These are phyloP conservation scores for Gloeopeniophorella convolvens DNA, from an alignment of 768 basidiomycete species.

Conservation along the genomic window DNA sequence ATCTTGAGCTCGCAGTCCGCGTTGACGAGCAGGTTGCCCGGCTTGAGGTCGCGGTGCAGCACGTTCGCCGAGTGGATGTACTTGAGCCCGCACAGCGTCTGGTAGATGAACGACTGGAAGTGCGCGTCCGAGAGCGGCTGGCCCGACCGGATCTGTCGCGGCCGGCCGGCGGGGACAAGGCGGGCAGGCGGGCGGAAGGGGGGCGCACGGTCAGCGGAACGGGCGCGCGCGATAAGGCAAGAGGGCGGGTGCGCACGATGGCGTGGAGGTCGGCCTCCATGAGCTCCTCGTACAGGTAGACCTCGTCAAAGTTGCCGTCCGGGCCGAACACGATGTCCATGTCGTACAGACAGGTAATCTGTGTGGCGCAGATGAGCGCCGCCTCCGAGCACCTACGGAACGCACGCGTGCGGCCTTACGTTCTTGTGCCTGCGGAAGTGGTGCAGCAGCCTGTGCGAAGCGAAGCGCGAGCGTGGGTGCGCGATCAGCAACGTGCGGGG, in stretches of 20 bases:
- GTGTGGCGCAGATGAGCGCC: background rate
- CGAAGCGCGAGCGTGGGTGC: background rate
- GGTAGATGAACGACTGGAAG: slow-evolving; percentile 96
- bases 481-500: slow-evolving; percentile 1
- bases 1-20: slow-evolving; percentile 99
- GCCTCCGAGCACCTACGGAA: background rate
- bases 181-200: too few relatives aligned
- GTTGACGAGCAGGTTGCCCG: slow-evolving; percentile 92
- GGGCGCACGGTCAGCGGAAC: slow-evolving; percentile 1
- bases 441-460: slow-evolving; percentile 63
- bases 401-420: slow-evolving; percentile 36
- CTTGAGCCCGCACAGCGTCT: slow-evolving; percentile 96
- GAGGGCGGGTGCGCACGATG: slow-evolving; percentile 54
- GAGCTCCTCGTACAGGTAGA: slow-evolving; percentile 94
- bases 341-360: slow-evolving; percentile 97
- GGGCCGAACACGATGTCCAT: slow-evolving; percentile 97
- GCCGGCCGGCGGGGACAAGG: too few relatives aligned
- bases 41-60: slow-evolving; percentile 93
- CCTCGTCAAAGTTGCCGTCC: slow-evolving; percentile 90
- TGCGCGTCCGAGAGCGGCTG: slow-evolving; percentile 87
- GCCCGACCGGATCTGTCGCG: slow-evolving; percentile 84
- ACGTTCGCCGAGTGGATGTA: slow-evolving; percentile 98
- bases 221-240: background rate
- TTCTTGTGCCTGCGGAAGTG: slow-evolving; percentile 99
- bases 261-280: slow-evolving; percentile 99